A percentile compares a stretch with the other conserved stretches of the same genome.
These are phyloP conservation scores for Saprolegnia parasitica DNA, from an alignment of 352 stramenopile species.

Conservation along the genomic window DNA sequence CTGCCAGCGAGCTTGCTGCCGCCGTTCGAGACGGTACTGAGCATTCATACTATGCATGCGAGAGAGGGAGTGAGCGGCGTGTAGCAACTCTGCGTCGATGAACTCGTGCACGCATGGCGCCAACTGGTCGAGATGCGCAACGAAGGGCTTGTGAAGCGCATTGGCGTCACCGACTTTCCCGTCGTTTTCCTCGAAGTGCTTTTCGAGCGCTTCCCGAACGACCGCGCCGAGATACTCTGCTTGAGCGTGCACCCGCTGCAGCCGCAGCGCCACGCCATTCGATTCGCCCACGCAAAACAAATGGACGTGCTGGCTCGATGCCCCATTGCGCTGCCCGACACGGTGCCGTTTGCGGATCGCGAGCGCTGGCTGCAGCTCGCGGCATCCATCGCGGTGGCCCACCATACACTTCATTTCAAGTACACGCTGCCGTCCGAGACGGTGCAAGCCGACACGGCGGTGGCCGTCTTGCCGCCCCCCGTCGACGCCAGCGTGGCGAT, in stretches of 20 bases:
- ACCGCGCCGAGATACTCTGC: conserved; percentile 2
- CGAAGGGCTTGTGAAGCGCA: neutral
- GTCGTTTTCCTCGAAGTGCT: conserved; percentile 20
- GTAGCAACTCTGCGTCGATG: neutral
- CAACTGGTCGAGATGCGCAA: neutral
- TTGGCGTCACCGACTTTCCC: conserved; percentile 23
- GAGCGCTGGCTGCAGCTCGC: neutral
- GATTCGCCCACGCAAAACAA: conserved; percentile 9
- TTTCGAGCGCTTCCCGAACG: neutral
- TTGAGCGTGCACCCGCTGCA: neutral
- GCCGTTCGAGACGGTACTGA: neutral
- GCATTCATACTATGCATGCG: too few relatives aligned
- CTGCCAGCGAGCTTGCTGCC: neutral
- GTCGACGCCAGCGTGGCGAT: neutral
- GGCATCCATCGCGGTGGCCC: neutral
- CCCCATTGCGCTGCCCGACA: neutral
- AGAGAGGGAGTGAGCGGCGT: too few relatives aligned
- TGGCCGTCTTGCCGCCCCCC: neutral
- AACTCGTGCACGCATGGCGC: conserved; percentile 1
- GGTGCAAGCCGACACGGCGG: neutral
- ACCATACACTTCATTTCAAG: neutral
- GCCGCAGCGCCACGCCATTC: conserved; percentile 1
- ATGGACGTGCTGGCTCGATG: conserved; percentile 19
- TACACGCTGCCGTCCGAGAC: conserved; percentile 18
- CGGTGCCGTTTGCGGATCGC: neutral